These are phyloP conservation scores for Ceratocystis eucalypticola DNA, from an alignment of 2,329 filamentous ascomycete species.

Conservation along the genomic window DNA sequence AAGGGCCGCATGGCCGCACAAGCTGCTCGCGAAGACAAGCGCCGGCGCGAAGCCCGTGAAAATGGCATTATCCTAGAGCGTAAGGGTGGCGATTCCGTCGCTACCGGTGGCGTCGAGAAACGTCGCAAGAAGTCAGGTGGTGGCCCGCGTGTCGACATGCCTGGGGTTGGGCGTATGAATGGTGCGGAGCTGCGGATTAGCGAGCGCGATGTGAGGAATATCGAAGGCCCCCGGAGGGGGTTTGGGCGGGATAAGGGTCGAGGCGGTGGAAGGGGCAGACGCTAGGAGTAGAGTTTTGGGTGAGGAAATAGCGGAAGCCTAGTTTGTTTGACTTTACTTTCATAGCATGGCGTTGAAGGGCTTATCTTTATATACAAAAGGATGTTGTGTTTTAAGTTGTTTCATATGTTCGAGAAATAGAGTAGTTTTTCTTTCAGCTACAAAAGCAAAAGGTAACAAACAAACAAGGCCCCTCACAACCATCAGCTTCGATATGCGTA, in stretches of 20 bases:
- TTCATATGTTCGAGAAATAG: background rate
- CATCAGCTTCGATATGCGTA: too few relatives aligned
- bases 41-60: constrained; percentile 69
- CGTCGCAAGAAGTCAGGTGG: constrained; percentile 26
- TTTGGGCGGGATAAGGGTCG: constrained; percentile 20
- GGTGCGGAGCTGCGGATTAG: constrained; percentile 70
- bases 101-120: constrained; percentile 25
- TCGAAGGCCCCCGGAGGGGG: constrained; percentile 40
- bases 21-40: constrained; percentile 49
- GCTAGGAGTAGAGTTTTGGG: background rate
- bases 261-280: constrained; percentile 23
- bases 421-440: background rate
- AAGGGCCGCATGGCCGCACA: constrained; percentile 69
- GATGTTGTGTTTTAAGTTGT: background rate
- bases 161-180: constrained; percentile 65
- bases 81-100: constrained; percentile 22
- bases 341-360: background rate
- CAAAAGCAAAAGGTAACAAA: too few relatives aligned
- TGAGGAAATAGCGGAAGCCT: background rate
- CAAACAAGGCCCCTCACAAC: too few relatives aligned
- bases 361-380: background rate
- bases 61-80: constrained; percentile 81
- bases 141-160: constrained; percentile 56
- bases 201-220: constrained; percentile 58
- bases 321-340: background rate